A percentile compares a stretch with the other conserved stretches of the same genome.
These are phyloP conservation scores for Tetraselmis striata DNA, from an alignment of 139 green algal genomes.

Conservation along the genomic window DNA sequence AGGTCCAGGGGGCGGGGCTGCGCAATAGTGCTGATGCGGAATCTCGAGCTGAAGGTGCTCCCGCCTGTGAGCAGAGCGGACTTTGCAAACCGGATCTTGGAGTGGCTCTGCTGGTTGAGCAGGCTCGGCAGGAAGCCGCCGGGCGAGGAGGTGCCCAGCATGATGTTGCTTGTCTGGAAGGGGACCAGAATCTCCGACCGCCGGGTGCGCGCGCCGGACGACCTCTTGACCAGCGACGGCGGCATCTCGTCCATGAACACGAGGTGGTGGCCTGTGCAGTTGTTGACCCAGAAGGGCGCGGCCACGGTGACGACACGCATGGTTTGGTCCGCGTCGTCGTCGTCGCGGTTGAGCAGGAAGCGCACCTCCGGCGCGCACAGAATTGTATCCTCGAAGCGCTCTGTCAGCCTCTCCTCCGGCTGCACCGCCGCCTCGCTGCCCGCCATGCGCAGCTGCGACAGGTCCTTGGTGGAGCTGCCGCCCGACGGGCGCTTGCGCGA, in stretches of 20 bases:
- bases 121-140: not conserved
- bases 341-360: conserved; percentile 45
- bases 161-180: not conserved
- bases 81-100: not conserved
- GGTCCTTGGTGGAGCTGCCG: too few relatives aligned
- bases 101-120: not conserved
- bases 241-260: conserved; percentile 46
- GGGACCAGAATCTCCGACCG: not conserved
- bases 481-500: too few relatives aligned
- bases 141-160: not conserved
- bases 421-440: not conserved
- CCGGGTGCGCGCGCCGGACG: too few relatives aligned
- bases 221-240: not conserved
- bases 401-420: not conserved
- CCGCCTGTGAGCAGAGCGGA: not conserved
- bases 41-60: not conserved
- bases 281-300: conserved; percentile 73
- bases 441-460: too few relatives aligned
- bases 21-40: not conserved
- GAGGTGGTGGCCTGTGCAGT: conserved; percentile 67
- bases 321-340: conserved; percentile 5
- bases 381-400: not conserved
- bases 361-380: not conserved
- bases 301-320: conserved; percentile 48
- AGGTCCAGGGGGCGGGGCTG: not conserved